Evolutionary conservation across 345 rosid genomes (phyloP), one percentile per base, ranked within the genome.

Genomic region (Salix arbutifolia): DNA sequence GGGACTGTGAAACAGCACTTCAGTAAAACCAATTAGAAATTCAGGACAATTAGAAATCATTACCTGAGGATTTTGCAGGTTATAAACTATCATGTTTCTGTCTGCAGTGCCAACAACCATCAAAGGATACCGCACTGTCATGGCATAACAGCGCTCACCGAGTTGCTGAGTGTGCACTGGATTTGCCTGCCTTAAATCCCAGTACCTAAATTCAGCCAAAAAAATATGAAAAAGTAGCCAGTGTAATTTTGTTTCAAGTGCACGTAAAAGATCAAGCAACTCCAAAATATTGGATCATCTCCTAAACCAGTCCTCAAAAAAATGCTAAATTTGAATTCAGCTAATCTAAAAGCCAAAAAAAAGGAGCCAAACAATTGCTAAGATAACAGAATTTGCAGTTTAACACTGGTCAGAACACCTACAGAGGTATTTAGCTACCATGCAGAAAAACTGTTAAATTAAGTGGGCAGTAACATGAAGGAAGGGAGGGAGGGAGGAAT

Each of bases 81-180:
- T 92, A 82, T 82, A 94, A 76, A 94, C 87, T 68, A 94, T 82
- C 56, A 96, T 81, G 84, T 96, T 94, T 86, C 98, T 89, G 72
- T 96, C 99, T 1, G 98, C 99, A 74, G 99, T 94, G 46, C 91
- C 99, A 46, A 94, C 98, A 82, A 96, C 97, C 99, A 96, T 94
- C 79, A 94, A 84, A 33, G 97, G 97, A 84, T 96, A 80, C 69
- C 87, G 92, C 76, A 94, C 98, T 6, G 98, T 77, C 74, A 94
- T 86, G 3, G 97, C 84, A 87, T 91, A 92, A 75, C 97, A 92
- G 73, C 97, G 94, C 33, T 96, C 99, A 68, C 98, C 97, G 78
- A 96, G 98, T 74, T 86, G 97, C 82, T 94, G 99, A 50, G 92
- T 91, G 80, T 94, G 98, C 74, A 88, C 97, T 18, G 98, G 97